phyloP scores from a whole-genome alignment of 768 basidiomycete genomes.

The Rhizopogon rudus region DNA sequence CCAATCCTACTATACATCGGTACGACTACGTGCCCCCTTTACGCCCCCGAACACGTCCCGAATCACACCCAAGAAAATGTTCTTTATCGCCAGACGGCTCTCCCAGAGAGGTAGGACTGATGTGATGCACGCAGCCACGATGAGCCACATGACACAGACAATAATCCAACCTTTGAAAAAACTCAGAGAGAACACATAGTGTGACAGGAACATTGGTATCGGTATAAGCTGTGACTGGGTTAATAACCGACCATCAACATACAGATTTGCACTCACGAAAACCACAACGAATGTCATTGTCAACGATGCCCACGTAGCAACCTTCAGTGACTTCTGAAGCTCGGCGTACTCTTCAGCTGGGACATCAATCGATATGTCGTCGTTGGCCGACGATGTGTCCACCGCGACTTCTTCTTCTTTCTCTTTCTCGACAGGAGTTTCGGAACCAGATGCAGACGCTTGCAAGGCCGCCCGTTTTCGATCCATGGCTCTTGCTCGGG shows the following conservation, averaged over 20 bases:
- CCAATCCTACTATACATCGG: neutral
- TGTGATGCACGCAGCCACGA: conserved; percentile 12
- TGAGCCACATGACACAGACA: conserved; percentile 12
- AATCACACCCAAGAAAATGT: conserved; percentile 6
- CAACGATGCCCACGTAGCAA: conserved; percentile 10
- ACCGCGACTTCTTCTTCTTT: conserved; percentile 5
- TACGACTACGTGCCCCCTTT: neutral
- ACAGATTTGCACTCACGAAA: conserved; percentile 4
- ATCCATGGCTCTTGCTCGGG: conserved; percentile 7
- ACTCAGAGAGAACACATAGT: conserved; percentile 11
- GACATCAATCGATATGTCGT: conserved; percentile 1
- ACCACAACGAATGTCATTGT: conserved; percentile 12
- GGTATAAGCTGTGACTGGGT: conserved; percentile 10
- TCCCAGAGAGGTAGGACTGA: conserved; percentile 14
- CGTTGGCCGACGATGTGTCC: conserved; percentile 1
- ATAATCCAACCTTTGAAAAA: conserved; percentile 16
- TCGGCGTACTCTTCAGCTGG: conserved; percentile 3
- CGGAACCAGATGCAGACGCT: conserved; percentile 1
- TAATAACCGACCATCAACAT: neutral
- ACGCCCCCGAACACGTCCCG: conserved; percentile 4
- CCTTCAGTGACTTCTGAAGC: conserved; percentile 8
- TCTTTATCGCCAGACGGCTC: conserved; percentile 10
- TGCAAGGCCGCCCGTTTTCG: neutral
- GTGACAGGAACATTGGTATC: conserved; percentile 14
- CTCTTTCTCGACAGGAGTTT: conserved; percentile 9